Conservation (phyloP, 129 eudicot species). For the Artemisia argyi region DNA sequence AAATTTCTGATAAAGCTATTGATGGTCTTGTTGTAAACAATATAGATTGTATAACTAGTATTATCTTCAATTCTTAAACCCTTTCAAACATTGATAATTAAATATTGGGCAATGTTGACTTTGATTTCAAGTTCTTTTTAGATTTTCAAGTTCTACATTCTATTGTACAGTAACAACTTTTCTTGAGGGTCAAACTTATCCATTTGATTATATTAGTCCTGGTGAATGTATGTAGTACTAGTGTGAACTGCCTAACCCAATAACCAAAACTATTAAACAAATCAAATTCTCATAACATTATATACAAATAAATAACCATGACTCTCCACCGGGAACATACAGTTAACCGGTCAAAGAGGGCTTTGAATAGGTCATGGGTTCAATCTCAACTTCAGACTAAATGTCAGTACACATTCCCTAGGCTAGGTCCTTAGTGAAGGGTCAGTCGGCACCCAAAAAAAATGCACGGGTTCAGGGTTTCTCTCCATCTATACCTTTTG, state of each 20-base stretch:
- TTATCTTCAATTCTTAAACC: neutral
- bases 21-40: neutral
- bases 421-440: too few species aligned
- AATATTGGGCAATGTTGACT: neutral
- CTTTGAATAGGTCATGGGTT: too few species aligned
- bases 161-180: neutral
- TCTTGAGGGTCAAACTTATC: conserved; percentile 7
- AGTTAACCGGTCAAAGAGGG: too few species aligned
- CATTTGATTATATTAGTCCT: neutral
- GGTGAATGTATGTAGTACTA: neutral
- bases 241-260: conserved; percentile 10
- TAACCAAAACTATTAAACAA: neutral
- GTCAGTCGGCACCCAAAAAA: too few species aligned
- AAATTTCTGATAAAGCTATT: conserved; percentile 6
- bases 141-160: neutral
- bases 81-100: neutral
- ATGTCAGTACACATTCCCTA: too few species aligned
- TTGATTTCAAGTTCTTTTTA: neutral
- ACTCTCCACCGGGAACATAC: too few species aligned
- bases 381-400: too few species aligned
- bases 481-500: neutral
- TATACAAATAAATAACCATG: too few species aligned
- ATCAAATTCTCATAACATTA: too few species aligned
- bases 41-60: neutral
- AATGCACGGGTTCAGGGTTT: too few species aligned